These are phyloP conservation scores for Chloropicon primus DNA, from an alignment of 139 green algal genomes.

Conservation along the genomic window DNA sequence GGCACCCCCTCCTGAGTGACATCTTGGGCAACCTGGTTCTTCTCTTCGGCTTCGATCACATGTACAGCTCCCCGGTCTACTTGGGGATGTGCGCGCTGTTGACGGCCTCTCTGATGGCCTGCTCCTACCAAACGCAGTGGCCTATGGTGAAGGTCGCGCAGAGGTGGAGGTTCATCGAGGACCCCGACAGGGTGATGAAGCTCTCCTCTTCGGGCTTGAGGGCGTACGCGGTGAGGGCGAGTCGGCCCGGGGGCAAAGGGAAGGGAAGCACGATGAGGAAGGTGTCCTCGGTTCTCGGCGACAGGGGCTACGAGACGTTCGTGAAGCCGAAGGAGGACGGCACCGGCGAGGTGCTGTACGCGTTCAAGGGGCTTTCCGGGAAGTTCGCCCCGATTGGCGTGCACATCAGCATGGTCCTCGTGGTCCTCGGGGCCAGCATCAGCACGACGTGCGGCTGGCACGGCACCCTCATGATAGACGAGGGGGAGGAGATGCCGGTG, in stretches of 20 bases:
- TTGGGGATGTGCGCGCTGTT: constrained; percentile 65
- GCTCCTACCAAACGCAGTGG: constrained; percentile 77
- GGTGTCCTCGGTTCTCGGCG: constrained; percentile 5
- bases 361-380: constrained; percentile 89
- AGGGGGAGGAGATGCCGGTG: constrained; percentile 31
- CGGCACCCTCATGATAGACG: constrained; percentile 58
- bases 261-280: constrained; percentile 5
- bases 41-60: constrained; percentile 65
- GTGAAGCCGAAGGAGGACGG: constrained; percentile 30
- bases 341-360: constrained; percentile 55
- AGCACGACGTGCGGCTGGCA: constrained; percentile 61
- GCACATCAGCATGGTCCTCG: constrained; percentile 76
- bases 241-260: background rate
- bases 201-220: background rate
- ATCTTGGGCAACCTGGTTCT: constrained; percentile 32
- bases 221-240: background rate
- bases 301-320: constrained; percentile 49
- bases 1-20: background rate
- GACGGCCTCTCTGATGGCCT: constrained; percentile 72
- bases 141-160: constrained; percentile 56
- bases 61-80: constrained; percentile 81
- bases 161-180: constrained; percentile 16
- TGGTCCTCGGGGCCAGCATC: constrained; percentile 57
- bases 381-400: constrained; percentile 89
- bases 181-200: background rate